phyloP scores from a whole-genome alignment of 768 basidiomycete species.

The Sarcodon aspratus region DNA sequence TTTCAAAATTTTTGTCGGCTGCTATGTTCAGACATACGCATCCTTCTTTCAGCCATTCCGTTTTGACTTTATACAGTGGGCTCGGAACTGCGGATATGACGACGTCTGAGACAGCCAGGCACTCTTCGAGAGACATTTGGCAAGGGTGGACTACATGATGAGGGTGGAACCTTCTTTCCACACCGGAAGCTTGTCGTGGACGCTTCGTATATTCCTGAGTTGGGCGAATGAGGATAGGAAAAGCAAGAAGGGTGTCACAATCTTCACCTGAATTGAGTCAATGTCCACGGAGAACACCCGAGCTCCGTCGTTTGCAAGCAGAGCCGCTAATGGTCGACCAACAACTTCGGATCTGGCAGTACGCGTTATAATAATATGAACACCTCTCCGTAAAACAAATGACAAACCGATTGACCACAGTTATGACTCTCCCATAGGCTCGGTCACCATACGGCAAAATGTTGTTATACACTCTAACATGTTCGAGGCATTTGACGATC shows the following conservation, averaged over 20 bases:
- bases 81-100: conserved; percentile 91
- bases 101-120: conserved; percentile 79
- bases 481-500: conserved; percentile 90
- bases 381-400: background rate
- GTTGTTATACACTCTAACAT: conserved; percentile 85
- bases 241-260: background rate
- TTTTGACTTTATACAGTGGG: conserved; percentile 78
- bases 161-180: conserved; percentile 57
- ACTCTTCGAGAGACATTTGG: conserved; percentile 61
- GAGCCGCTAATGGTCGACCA: conserved; percentile 89
- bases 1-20: conserved; percentile 94
- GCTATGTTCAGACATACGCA: conserved; percentile 91
- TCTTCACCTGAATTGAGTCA: conserved; percentile 71
- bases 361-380: background rate
- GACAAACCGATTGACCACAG: conserved; percentile 83
- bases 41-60: conserved; percentile 84
- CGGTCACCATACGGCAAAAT: conserved; percentile 90
- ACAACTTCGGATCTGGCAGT: conserved; percentile 82
- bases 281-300: conserved; percentile 93
- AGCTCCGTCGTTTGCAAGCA: conserved; percentile 94
- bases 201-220: conserved; percentile 86
- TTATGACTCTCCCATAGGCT: conserved; percentile 86
- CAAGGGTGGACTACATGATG: conserved; percentile 73
- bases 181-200: conserved; percentile 35
- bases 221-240: background rate